Percentiles rank a stretch among this genome's conserved stretches.
Evolutionary conservation across 352 stramenopile genomes (phyloP).

Genomic region (Peronospora destructor): DNA sequence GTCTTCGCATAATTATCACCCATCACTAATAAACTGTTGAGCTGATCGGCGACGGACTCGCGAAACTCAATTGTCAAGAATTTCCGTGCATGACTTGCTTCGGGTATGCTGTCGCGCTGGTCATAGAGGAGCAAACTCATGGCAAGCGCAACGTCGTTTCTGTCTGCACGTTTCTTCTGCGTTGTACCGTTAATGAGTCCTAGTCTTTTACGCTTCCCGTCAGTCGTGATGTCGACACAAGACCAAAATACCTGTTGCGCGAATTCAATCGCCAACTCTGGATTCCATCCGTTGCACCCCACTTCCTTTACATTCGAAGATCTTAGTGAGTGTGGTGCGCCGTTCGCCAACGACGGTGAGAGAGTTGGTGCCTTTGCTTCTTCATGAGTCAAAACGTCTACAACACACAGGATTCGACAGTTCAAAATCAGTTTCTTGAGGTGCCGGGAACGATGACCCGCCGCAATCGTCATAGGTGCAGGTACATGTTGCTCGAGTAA

Average conservation of each 20-base stretch:
- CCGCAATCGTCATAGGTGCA: slow-evolving; percentile 5
- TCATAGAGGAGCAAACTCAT: slow-evolving; percentile 41
- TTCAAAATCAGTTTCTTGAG: slow-evolving; percentile 25
- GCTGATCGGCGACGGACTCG: slow-evolving; percentile 35
- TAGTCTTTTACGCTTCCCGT: slow-evolving; percentile 23
- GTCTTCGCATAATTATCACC: slow-evolving; percentile 1
- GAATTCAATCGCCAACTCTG: slow-evolving; percentile 31
- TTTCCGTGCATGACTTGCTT: slow-evolving; percentile 18
- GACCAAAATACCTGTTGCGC: slow-evolving; percentile 26
- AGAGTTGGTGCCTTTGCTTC: slow-evolving; percentile 7
- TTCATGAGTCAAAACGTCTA: slow-evolving; percentile 32
- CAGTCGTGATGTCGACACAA: slow-evolving; percentile 4
- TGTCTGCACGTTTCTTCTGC: slow-evolving; percentile 1
- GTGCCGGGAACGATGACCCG: not conserved
- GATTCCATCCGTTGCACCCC: slow-evolving; percentile 21
- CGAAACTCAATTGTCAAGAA: slow-evolving; percentile 37
- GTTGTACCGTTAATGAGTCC: slow-evolving; percentile 1
- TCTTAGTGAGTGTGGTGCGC: not conserved
- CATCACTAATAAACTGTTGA: slow-evolving; percentile 32
- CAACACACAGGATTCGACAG: slow-evolving; percentile 36
- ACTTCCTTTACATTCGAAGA: not conserved
- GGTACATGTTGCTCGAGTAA: slow-evolving; percentile 18
- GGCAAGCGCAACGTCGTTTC: slow-evolving; percentile 15
- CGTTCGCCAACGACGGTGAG: slow-evolving; percentile 6
- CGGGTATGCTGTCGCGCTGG: slow-evolving; percentile 23